phyloP scores from a whole-genome alignment of 306 rosid genomes.

The Cucurbita ficifolia region DNA sequence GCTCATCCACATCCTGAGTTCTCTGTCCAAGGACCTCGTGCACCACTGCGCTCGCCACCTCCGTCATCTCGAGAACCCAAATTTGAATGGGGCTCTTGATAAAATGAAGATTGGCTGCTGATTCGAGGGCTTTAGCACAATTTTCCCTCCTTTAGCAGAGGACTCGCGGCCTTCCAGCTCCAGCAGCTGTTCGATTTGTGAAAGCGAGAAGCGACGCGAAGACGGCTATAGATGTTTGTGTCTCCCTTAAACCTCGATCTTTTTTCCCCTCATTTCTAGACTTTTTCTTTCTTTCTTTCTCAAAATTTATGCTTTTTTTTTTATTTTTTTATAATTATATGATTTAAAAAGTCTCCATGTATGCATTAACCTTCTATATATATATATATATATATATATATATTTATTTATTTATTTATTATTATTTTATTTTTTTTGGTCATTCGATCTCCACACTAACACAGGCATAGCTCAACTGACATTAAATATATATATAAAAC shows the following conservation, averaged over 20 bases:
- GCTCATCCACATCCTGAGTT: constrained; percentile 64
- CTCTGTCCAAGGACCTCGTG: constrained; percentile 64
- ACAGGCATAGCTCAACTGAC: too few relatives aligned
- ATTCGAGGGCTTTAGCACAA: neutral
- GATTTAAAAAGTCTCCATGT: too few relatives aligned
- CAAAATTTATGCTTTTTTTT: too few relatives aligned
- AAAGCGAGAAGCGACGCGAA: neutral
- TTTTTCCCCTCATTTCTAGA: neutral
- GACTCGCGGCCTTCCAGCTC: neutral
- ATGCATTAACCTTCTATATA: too few relatives aligned
- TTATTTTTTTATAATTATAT: too few relatives aligned
- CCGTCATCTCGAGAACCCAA: constrained; percentile 40
- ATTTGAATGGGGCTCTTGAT: neutral
- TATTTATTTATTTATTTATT: too few relatives aligned
- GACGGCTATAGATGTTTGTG: neutral
- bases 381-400: too few relatives aligned
- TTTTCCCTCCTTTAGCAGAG: neutral
- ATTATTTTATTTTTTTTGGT: too few relatives aligned
- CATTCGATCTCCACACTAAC: too few relatives aligned
- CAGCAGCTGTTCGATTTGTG: neutral
- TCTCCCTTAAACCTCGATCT: neutral
- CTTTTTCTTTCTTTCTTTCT: neutral
- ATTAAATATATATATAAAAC: too few relatives aligned
- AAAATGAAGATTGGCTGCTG: neutral
- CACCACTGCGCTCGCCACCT: constrained; percentile 83